Conservation (phyloP, 1,139 yeast species). For the Yamadazyma friedrichii region DNA sequence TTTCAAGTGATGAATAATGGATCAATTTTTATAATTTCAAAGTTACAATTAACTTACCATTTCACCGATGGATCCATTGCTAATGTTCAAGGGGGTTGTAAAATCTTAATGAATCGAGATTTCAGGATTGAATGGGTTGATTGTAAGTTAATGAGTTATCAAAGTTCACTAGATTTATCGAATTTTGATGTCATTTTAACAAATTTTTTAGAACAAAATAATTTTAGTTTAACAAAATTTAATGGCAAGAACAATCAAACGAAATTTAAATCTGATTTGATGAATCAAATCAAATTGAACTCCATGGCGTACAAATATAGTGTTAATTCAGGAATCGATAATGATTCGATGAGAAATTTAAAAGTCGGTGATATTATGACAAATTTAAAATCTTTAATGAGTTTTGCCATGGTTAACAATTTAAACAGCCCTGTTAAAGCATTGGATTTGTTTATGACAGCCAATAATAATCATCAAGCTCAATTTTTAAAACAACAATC, state of each 20-base stretch:
- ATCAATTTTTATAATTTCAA: conserved; percentile 59
- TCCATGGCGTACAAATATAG: conserved; percentile 26
- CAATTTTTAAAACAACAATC: conserved; percentile 15
- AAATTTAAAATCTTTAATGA: conserved; percentile 62
- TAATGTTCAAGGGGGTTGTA: conserved; percentile 57
- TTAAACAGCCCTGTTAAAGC: conserved; percentile 58
- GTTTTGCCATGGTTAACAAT: conserved; percentile 45
- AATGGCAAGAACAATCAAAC: conserved; percentile 14
- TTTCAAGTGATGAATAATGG: conserved; percentile 70
- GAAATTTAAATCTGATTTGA: conserved; percentile 26
- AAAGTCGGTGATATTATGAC: conserved; percentile 80
- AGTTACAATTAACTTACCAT: conserved; percentile 52
- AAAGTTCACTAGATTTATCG: conserved; percentile 22
- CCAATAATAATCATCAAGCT: conserved; percentile 23
- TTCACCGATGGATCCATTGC: conserved; percentile 72
- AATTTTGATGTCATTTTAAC: conserved; percentile 16
- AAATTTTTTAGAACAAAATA: conserved; percentile 4
- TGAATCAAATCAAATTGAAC: conserved; percentile 22
- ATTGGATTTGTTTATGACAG: conserved; percentile 49
- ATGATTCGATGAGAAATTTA: conserved; percentile 60
- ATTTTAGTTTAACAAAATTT: conserved; percentile 19
- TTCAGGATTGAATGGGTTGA: conserved; percentile 74
- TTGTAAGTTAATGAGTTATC: conserved; percentile 41
- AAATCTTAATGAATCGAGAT: conserved; percentile 59
- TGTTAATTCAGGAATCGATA: conserved; percentile 44